Conservation (phyloP, 2,329 filamentous ascomycete species). For the Xylaria multiplex region DNA sequence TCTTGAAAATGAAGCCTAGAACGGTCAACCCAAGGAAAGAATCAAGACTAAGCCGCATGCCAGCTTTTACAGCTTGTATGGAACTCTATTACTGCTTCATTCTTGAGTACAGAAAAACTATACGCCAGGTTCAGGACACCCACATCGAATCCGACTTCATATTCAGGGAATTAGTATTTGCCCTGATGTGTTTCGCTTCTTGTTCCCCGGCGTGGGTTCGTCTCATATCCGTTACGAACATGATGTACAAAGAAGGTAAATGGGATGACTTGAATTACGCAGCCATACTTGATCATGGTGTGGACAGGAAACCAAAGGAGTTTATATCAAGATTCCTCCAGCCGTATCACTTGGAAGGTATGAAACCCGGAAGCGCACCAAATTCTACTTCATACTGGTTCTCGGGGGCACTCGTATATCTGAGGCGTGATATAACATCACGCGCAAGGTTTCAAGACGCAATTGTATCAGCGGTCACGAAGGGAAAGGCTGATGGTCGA, state of each 20-base stretch:
- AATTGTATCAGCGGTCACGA: slow-evolving; percentile 21
- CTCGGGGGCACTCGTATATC: slow-evolving; percentile 22
- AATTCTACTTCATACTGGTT: slow-evolving; percentile 24
- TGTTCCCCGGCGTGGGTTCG: slow-evolving; percentile 25
- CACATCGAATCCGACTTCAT: slow-evolving; percentile 14
- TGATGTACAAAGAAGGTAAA: neutral
- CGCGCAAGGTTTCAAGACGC: slow-evolving; percentile 19
- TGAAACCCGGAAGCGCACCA: slow-evolving; percentile 18
- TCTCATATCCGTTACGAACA: neutral
- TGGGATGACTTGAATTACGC: neutral
- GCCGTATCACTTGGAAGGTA: slow-evolving; percentile 16
- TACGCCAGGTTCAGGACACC: slow-evolving; percentile 10
- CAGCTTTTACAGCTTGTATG: slow-evolving; percentile 18
- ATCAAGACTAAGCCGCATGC: slow-evolving; percentile 18
- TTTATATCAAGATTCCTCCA: slow-evolving; percentile 7
- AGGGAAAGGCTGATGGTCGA: slow-evolving; percentile 18
- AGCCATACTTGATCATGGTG: slow-evolving; percentile 11
- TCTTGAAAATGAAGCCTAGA: slow-evolving; percentile 15
- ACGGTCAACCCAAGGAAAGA: slow-evolving; percentile 10
- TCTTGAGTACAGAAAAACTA: neutral
- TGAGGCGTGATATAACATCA: slow-evolving; percentile 21
- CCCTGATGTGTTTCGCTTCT: slow-evolving; percentile 22
- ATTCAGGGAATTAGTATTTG: slow-evolving; percentile 20
- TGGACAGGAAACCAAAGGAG: slow-evolving; percentile 6
- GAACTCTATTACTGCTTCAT: slow-evolving; percentile 7